Percentiles rank a stretch among this genome's conserved stretches.
phyloP scores from a whole-genome alignment of 306 rosid species.

The Castanospermum australe region DNA sequence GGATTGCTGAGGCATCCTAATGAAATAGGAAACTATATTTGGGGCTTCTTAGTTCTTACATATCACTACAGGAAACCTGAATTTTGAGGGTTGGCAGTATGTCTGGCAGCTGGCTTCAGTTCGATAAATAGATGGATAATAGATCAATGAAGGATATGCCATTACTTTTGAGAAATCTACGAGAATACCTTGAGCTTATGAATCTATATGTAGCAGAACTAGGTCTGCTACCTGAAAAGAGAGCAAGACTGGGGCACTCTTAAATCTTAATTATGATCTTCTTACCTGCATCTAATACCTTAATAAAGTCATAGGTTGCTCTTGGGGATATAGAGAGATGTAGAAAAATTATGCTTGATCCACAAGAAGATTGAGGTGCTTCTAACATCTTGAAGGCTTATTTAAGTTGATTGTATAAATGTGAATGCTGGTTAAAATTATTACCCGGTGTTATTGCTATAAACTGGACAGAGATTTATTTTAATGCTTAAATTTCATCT shows the following conservation, averaged over 20 bases:
- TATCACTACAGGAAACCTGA: background rate
- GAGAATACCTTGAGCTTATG: background rate
- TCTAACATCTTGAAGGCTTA: background rate
- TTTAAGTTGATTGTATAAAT: too few species aligned
- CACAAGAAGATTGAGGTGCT: background rate
- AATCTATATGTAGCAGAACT: background rate
- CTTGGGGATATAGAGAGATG: background rate
- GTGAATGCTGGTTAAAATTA: background rate
- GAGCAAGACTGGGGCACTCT: background rate
- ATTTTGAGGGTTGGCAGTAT: background rate
- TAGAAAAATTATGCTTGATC: background rate
- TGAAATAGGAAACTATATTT: background rate
- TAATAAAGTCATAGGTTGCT: background rate
- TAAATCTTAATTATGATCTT: background rate
- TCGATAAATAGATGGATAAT: background rate
- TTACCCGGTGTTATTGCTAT: background rate
- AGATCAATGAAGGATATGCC: background rate
- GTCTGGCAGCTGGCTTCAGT: background rate
- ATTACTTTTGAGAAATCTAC: background rate
- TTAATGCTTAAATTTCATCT: background rate
- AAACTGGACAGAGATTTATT: background rate
- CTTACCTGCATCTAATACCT: background rate
- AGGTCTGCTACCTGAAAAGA: background rate
- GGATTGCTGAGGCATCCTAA: background rate
- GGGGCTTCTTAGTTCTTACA: conserved; percentile 9